Evolutionary conservation across 495 filamentous ascomycete genomes (phyloP), one percentile per base, ranked within the genome.

Genomic region (Penicillium paradoxum): DNA sequence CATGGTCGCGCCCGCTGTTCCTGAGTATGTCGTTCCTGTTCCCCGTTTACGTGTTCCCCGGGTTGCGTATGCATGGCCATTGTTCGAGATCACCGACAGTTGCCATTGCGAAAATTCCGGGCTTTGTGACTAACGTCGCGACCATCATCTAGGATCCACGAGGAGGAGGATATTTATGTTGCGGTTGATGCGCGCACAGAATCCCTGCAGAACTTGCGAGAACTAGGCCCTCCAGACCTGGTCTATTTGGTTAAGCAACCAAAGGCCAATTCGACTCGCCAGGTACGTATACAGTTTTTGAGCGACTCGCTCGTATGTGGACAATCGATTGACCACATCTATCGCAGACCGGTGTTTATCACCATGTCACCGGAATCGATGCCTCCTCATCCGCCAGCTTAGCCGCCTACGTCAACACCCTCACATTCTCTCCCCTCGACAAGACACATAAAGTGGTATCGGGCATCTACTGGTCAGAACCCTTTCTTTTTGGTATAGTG

Each of bases 321-420:
- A 58, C 45, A 45, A 53, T 38, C 27, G 18, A 58, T 42, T 22
- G 5, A 49, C 34, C 33, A 57, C 24, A 11, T 50, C 48, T 7
- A 38, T 21, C 45, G 13, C 60, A 97, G 89, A 83, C 81, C 57
- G 93, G 92, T 22, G 84, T 96, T 45, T 98, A 98, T 69, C 93
- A 98, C 71, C 92, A 97, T 86, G 93, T 97, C 63, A 96, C 92
- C 45, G 93, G 93, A 47, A 86, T 96, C 54, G 93, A 98, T 69
- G 93, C 95, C 32, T 98, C 93, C 37, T 97, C 92, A 7, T 97
- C 95, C 29, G 93, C 93, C 18, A 96, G 91, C 67, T 75, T 98
- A 48, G 93, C 93, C 38, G 93, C 93, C 60, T 98, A 98, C 68
- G 92, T 98, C 70, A 98, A 97, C 72, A 97, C 93, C 29, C 79